Conservation (phyloP, 768 basidiomycete genomes). For the Sporobolomyces pararoseus region DNA sequence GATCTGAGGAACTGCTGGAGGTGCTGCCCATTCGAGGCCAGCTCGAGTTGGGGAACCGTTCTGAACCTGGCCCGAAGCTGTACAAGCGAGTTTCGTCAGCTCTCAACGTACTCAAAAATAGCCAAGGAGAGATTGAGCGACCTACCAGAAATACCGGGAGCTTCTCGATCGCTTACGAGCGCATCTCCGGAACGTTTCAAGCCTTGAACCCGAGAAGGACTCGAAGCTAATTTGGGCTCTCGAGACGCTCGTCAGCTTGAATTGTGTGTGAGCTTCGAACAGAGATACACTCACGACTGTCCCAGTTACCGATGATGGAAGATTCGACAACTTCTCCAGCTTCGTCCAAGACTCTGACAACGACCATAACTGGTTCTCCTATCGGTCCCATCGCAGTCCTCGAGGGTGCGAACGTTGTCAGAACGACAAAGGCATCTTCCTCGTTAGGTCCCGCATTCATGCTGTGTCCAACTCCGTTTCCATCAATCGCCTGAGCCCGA, state of each 20-base stretch:
- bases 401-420: constrained; percentile 35
- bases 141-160: constrained; percentile 26
- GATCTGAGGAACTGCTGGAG: background rate
- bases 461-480: constrained; percentile 36
- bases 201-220: background rate
- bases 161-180: constrained; percentile 18
- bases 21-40: constrained; percentile 16
- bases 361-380: constrained; percentile 25
- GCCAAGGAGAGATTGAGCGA: background rate
- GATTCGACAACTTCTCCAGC: constrained; percentile 8
- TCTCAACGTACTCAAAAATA: too few relatives aligned
- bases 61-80: constrained; percentile 13
- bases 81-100: too few relatives aligned
- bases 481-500: constrained; percentile 36
- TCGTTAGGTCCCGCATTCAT: constrained; percentile 32
- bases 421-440: constrained; percentile 38
- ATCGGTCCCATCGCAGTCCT: constrained; percentile 16
- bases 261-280: background rate
- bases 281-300: constrained; percentile 8
- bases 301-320: constrained; percentile 37
- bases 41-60: constrained; percentile 3
- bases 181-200: constrained; percentile 35
- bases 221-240: background rate
- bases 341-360: constrained; percentile 26
- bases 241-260: too few relatives aligned